phyloP scores from a whole-genome alignment of 2,329 filamentous ascomycete species.

The Chaetomiaceae sp. region DNA sequence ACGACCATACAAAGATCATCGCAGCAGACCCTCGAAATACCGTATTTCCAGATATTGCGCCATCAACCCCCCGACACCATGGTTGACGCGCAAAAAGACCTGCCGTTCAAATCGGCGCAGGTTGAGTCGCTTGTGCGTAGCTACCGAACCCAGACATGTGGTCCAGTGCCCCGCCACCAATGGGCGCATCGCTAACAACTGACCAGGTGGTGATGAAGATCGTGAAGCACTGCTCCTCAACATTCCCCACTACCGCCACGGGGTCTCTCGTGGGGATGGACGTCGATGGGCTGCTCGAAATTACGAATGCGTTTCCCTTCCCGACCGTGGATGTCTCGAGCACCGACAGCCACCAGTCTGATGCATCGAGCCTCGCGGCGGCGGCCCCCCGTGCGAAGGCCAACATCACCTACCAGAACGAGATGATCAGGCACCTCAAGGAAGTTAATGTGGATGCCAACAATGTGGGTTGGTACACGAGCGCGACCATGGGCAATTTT shows the following conservation, averaged over 20 bases:
- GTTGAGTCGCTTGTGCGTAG: conserved; percentile 83
- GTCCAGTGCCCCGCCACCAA: conserved; percentile 34
- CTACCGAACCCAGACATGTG: background rate
- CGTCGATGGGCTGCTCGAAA: conserved; percentile 70
- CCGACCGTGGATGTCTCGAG: conserved; percentile 71
- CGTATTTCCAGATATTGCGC: background rate
- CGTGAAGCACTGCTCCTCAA: conserved; percentile 86
- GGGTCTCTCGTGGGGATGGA: conserved; percentile 94
- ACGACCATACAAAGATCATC: conserved; percentile 9
- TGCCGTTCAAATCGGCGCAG: conserved; percentile 79
- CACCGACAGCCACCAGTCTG: conserved; percentile 69
- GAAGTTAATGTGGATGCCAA: conserved; percentile 99
- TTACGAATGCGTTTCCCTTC: conserved; percentile 95
- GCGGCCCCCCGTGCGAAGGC: conserved; percentile 89
- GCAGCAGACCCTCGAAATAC: background rate
- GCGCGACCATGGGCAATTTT: conserved; percentile 98
- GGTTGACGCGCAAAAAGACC: conserved; percentile 60
- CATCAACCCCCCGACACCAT: conserved; percentile 40
- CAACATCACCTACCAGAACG: conserved; percentile 82
- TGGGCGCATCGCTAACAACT: conserved; percentile 24
- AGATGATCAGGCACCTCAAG: conserved; percentile 95
- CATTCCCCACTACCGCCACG: conserved; percentile 84
- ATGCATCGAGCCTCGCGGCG: conserved; percentile 70
- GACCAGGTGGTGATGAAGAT: conserved; percentile 90
- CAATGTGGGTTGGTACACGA: conserved; percentile 97